Evolutionary conservation across 2,329 filamentous ascomycete species (phyloP).

Genomic region (Aspergillus terreus): DNA sequence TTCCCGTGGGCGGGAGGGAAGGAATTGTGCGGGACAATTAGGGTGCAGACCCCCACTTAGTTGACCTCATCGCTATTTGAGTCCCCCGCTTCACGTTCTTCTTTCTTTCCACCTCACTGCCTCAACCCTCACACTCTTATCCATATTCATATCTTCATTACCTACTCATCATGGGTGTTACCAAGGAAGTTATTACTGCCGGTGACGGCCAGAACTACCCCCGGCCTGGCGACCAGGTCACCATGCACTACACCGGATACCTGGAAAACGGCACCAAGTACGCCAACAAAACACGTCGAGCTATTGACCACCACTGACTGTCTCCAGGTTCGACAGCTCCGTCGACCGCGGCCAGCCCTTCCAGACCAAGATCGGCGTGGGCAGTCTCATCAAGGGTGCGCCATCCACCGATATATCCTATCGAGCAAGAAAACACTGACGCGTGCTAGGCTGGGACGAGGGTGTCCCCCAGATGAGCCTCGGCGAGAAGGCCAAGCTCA

Average conservation of each 20-base stretch:
- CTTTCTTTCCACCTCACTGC: not conserved
- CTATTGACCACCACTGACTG: too few relatives aligned
- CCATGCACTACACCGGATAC: constrained; percentile 88
- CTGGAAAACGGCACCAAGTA: constrained; percentile 65
- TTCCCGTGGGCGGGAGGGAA: not conserved
- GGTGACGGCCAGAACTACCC: constrained; percentile 64
- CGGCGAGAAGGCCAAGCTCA: constrained; percentile 83
- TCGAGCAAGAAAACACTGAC: not conserved
- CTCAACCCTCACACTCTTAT: not conserved
- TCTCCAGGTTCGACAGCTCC: constrained; percentile 80
- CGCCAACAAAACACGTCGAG: constrained; percentile 25
- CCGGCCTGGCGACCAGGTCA: constrained; percentile 65
- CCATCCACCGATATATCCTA: not conserved
- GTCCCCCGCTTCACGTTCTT: not conserved
- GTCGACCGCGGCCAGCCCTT: constrained; percentile 61
- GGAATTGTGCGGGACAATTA: not conserved
- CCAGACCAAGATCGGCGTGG: constrained; percentile 72
- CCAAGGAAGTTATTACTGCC: constrained; percentile 59
- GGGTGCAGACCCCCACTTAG: constrained; percentile 1
- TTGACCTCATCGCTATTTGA: not conserved
- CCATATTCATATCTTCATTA: not conserved
- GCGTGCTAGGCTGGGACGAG: constrained; percentile 66
- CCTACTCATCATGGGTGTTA: constrained; percentile 61
- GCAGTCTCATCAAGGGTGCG: constrained; percentile 75
- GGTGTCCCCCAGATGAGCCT: constrained; percentile 81